Conservation (phyloP, 2,329 filamentous ascomycete species). For the Aureobasidium sp. region DNA sequence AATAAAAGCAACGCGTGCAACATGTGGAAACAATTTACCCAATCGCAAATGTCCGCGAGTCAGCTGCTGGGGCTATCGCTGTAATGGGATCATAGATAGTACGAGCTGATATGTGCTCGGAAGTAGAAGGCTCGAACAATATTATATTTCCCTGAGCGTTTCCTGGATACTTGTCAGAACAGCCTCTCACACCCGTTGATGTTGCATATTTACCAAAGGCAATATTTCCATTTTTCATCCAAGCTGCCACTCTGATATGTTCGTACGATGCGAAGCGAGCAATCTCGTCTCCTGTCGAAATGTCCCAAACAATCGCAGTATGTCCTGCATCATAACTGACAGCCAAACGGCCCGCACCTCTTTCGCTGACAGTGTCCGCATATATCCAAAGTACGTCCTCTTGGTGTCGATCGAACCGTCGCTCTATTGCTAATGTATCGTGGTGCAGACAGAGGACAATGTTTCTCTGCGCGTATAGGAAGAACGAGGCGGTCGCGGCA, state of each 20-base stretch:
- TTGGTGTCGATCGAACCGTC: constrained; percentile 74
- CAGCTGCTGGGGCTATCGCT: constrained; percentile 78
- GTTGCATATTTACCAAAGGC: constrained; percentile 67
- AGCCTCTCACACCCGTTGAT: not conserved
- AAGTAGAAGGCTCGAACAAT: constrained; percentile 85
- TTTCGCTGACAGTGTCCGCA: constrained; percentile 86
- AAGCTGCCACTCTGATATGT: constrained; percentile 73
- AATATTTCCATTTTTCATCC: constrained; percentile 96
- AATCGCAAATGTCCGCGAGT: constrained; percentile 93
- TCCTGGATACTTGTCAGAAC: constrained; percentile 47
- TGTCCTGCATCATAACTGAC: constrained; percentile 89
- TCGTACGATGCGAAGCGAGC: constrained; percentile 91
- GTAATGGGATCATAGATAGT: constrained; percentile 95
- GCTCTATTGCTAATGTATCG: constrained; percentile 82
- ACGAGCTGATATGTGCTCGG: constrained; percentile 82
- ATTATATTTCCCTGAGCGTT: constrained; percentile 91
- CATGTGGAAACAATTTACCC: constrained; percentile 51
- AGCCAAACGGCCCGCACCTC: constrained; percentile 74
- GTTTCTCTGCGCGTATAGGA: constrained; percentile 79
- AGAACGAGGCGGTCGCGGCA: constrained; percentile 82
- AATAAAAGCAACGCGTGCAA: not conserved
- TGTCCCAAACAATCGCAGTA: constrained; percentile 94
- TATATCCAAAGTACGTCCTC: constrained; percentile 78
- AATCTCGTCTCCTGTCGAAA: constrained; percentile 84
- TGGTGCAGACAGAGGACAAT: constrained; percentile 84